These are phyloP conservation scores for Irpex sp. DNA, from an alignment of 1,284 basidiomycete species.

Conservation along the genomic window DNA sequence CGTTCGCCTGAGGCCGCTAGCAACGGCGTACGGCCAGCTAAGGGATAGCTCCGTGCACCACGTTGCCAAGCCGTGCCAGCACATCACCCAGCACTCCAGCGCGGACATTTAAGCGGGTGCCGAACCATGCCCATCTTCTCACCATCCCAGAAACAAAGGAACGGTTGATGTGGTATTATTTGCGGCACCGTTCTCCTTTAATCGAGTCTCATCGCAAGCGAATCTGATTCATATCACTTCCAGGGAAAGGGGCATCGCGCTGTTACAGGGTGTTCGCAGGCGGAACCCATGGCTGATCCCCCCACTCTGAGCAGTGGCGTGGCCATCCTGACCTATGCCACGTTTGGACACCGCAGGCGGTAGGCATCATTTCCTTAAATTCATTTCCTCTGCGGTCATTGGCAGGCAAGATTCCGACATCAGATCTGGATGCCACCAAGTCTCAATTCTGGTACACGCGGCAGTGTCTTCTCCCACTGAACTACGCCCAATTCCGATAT, in stretches of 20 bases:
- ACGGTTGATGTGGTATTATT: neutral
- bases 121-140: neutral
- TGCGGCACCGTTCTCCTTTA: neutral
- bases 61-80: neutral
- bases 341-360: slow-evolving; percentile 11
- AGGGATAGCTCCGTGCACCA: too few species aligned
- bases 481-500: neutral
- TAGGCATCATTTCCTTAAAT: slow-evolving; percentile 6
- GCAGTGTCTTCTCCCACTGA: neutral
- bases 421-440: slow-evolving; percentile 6
- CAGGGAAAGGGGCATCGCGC: slow-evolving; percentile 6
- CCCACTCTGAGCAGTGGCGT: slow-evolving; percentile 4
- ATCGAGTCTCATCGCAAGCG: neutral
- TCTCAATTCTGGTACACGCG: slow-evolving; percentile 6
- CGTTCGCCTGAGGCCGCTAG: neutral
- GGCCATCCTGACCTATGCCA: slow-evolving; percentile 13
- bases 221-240: slow-evolving; percentile 2
- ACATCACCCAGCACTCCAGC: neutral
- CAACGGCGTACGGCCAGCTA: too few species aligned
- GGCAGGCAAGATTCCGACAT: neutral
- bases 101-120: slow-evolving; percentile 10
- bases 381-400: slow-evolving; percentile 1
- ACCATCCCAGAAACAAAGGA: neutral
- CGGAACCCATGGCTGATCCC: slow-evolving; percentile 10
- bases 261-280: slow-evolving; percentile 3